Conservation (phyloP, 2,329 filamentous ascomycete genomes). For the Fusarium chuoi region DNA sequence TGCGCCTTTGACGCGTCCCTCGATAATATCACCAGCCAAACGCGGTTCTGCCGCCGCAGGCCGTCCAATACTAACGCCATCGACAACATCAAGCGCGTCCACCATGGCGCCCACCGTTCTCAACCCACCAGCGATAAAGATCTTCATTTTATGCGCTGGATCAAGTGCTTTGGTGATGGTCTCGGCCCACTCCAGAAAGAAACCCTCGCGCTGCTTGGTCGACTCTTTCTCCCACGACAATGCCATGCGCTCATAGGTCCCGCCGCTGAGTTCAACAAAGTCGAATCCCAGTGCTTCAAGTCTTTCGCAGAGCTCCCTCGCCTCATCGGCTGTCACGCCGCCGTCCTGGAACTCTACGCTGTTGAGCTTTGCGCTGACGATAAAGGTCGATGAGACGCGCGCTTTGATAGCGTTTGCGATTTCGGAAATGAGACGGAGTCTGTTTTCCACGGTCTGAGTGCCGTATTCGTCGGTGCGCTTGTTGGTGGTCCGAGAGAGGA, state of each 20-base stretch:
- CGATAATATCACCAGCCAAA: conserved; percentile 45
- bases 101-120: conserved; percentile 66
- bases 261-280: conserved; percentile 69
- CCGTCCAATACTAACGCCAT: conserved; percentile 66
- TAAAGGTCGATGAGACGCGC: conserved; percentile 47
- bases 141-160: conserved; percentile 57
- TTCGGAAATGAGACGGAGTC: conserved; percentile 57
- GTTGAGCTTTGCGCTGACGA: conserved; percentile 68
- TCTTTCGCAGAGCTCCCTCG: conserved; percentile 56
- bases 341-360: conserved; percentile 65
- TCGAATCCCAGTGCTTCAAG: conserved; percentile 62
- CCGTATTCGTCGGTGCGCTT: conserved; percentile 63
- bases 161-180: conserved; percentile 53
- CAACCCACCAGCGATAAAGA: conserved; percentile 68
- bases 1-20: conserved; percentile 32
- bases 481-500: conserved; percentile 61
- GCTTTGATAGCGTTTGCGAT: conserved; percentile 50
- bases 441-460: conserved; percentile 54
- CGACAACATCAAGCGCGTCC: conserved; percentile 63
- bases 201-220: conserved; percentile 64
- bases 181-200: conserved; percentile 70
- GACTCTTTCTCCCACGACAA: conserved; percentile 63
- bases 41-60: conserved; percentile 49
- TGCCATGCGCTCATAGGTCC: conserved; percentile 65
- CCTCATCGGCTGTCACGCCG: conserved; percentile 63